Percentiles rank a stretch among this genome's conserved stretches.
These are phyloP conservation scores for Trapa incisa DNA, from an alignment of 345 rosid species.

Conservation along the genomic window DNA sequence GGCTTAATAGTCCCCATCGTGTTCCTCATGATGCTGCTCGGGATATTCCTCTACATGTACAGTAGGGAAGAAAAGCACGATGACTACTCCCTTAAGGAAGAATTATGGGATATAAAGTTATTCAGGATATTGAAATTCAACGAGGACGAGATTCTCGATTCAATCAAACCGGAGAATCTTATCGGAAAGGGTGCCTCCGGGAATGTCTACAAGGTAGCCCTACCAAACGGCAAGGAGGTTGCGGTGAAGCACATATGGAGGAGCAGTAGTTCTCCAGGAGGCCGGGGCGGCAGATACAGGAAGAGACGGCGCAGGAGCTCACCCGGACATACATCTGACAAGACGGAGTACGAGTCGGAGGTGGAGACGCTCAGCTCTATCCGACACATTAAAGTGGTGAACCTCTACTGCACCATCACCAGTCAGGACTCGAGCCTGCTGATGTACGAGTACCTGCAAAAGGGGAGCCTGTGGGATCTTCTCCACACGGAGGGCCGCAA, in stretches of 20 bases:
- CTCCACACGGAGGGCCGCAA: constrained; percentile 4
- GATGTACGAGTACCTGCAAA: constrained; percentile 15
- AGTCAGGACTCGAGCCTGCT: constrained; percentile 17
- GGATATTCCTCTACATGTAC: constrained; percentile 1
- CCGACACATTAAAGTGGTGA: constrained; percentile 15
- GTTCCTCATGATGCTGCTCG: constrained; percentile 4
- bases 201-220: constrained; percentile 13
- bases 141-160: constrained; percentile 19
- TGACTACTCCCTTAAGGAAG: constrained; percentile 12
- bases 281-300: constrained; percentile 12
- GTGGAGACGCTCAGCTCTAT: constrained; percentile 18
- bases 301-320: constrained; percentile 29
- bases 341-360: constrained; percentile 20
- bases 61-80: constrained; percentile 6
- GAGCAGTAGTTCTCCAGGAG: constrained; percentile 6
- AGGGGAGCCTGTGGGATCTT: constrained; percentile 19
- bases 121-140: constrained; percentile 13
- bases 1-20: constrained; percentile 8
- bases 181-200: constrained; percentile 18
- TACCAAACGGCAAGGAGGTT: constrained; percentile 10
- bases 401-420: constrained; percentile 16
- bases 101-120: constrained; percentile 16
- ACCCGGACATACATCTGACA: constrained; percentile 23
- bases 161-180: constrained; percentile 15
- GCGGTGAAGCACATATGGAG: constrained; percentile 23